These are phyloP conservation scores for Xeromyces bisporus DNA, from an alignment of 495 filamentous ascomycete species.

Conservation along the genomic window DNA sequence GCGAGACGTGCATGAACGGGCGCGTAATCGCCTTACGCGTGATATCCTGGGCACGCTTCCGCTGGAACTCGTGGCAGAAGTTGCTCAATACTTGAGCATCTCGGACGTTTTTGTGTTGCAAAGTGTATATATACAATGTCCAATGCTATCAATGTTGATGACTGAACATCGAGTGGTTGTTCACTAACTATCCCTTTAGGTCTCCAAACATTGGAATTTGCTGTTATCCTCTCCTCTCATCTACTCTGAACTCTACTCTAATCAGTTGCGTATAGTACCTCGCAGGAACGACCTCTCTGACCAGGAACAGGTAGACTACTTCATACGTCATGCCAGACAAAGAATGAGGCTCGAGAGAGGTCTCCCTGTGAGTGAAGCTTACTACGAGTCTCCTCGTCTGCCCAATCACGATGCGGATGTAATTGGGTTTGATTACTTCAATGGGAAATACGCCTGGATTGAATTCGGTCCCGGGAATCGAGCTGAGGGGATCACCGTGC, in stretches of 20 bases:
- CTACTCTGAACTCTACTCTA: conserved; percentile 4
- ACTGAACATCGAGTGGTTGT: too few relatives aligned
- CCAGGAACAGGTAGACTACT: background rate
- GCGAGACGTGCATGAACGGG: conserved; percentile 13
- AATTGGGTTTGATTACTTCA: conserved; percentile 10
- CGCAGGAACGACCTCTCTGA: background rate
- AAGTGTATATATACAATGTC: too few relatives aligned
- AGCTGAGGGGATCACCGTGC: conserved; percentile 5
- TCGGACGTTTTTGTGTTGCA: conserved; percentile 12
- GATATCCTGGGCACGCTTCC: conserved; percentile 21
- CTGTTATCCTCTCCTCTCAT: conserved; percentile 12
- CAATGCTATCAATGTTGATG: too few relatives aligned
- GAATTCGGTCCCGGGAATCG: background rate
- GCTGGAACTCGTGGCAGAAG: conserved; percentile 13
- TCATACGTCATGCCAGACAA: conserved; percentile 8
- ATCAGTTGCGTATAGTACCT: too few relatives aligned
- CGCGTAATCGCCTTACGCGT: conserved; percentile 10
- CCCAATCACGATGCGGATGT: background rate
- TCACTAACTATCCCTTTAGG: too few relatives aligned
- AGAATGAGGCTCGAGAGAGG: conserved; percentile 11
- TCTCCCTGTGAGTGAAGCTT: conserved; percentile 2
- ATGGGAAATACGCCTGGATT: conserved; percentile 12
- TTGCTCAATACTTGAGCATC: conserved; percentile 10
- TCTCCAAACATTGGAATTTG: conserved; percentile 18
- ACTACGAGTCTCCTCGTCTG: background rate